Conservation (phyloP, 768 basidiomycete species). For the Lactarius tabidus region DNA sequence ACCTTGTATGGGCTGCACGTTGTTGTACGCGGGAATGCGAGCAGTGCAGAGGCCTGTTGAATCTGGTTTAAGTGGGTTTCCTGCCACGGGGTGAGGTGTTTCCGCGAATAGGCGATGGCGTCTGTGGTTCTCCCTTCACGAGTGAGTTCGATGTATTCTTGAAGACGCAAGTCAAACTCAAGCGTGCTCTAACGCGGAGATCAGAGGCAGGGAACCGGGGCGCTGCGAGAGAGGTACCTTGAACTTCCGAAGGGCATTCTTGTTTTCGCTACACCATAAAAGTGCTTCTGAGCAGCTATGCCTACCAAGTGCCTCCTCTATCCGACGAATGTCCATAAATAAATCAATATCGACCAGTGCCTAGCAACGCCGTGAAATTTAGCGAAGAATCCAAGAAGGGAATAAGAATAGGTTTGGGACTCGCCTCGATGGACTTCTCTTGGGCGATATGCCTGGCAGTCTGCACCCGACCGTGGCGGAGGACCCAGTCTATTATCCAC, state of each 20-base stretch:
- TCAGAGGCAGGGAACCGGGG: not conserved
- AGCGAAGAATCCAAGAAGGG: not conserved
- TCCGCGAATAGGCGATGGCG: conserved; percentile 82
- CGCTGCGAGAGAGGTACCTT: conserved; percentile 49
- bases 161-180: conserved; percentile 92
- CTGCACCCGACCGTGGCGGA: conserved; percentile 72
- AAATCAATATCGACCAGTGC: conserved; percentile 87
- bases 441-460: conserved; percentile 74
- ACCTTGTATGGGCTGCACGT: conserved; percentile 69
- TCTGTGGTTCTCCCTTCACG: conserved; percentile 59
- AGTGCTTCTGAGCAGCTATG: conserved; percentile 88
- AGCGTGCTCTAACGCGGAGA: conserved; percentile 69
- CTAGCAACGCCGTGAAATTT: conserved; percentile 38
- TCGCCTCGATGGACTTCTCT: conserved; percentile 75
- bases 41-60: conserved; percentile 65
- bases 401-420: conserved; percentile 23
- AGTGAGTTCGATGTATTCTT: conserved; percentile 93
- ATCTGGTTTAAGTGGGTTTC: conserved; percentile 79
- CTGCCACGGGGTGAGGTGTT: conserved; percentile 77
- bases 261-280: conserved; percentile 95
- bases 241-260: conserved; percentile 84
- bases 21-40: conserved; percentile 72
- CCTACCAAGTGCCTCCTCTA: conserved; percentile 71
- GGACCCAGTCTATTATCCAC: conserved; percentile 91
- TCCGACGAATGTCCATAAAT: conserved; percentile 83